Evolutionary conservation across 176 grass and related monocot genomes (phyloP).

Genomic region (Zea mays): Zm-B73-REFERENCE-NAM-5.0 NC_050102.1:166972501-166973000

Average conservation of each 20-base stretch:
- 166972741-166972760: conserved; percentile 94
- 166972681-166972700: conserved; percentile 19
- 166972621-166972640: background rate
- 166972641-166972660: conserved; percentile 28
- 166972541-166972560: conserved; percentile 94
- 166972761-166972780: conserved; percentile 99
- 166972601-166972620: conserved; percentile 91
- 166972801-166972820: conserved; percentile 38
- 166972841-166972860: background rate
- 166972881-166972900: conserved; percentile 97
- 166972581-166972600: conserved; percentile 83
- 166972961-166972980: conserved; percentile 75
- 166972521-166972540: conserved; percentile 33
- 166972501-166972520: conserved; percentile 27
- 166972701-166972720: conserved; percentile 25
- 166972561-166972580: conserved; percentile 91
- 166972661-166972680: background rate
- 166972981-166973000: conserved; percentile 62
- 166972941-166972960: conserved; percentile 58
- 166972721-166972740: conserved; percentile 85
- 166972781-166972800: conserved; percentile 67
- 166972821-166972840: conserved; percentile 21
- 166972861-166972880: conserved; percentile 56
- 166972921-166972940: conserved; percentile 69
- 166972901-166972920: conserved; percentile 94